Evolutionary conservation across 1,284 basidiomycete species (phyloP), one percentile per base, ranked within the genome.

Genomic region (Ganoderma resinaceum): DNA sequence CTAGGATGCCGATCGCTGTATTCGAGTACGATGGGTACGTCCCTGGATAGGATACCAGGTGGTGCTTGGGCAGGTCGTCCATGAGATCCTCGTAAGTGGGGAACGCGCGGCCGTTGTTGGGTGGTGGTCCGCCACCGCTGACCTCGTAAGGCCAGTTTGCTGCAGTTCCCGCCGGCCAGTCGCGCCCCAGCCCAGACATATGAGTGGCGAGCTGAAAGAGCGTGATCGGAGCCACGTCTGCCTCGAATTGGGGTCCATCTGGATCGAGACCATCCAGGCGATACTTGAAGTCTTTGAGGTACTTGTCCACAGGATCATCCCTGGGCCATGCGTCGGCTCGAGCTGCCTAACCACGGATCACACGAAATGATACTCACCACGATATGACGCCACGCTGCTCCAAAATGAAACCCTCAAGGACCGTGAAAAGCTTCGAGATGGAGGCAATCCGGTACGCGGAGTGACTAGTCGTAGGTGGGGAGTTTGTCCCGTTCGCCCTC

Each of bases 21-120:
- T 87, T 87, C 6, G 86, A 87, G 70, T 87, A 87, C 6, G 83
- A 77, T 0, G 85, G 85, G 68, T 80, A 85, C 2, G 77, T 75
- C 64, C 81, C 83, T 4, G 84, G 86, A 3, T 80, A 74, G 20
- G 81, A 78, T 31, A 83, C 76, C 18, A 84, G 82, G 4, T 77
- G 82, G 61, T 74, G 80, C 16, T 76, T 70, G 0, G 79, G 76
- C 16, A 86, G 74, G 0, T 80, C 77, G 35, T 80, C 71, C 46
- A 84, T 74, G 2, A 85, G 71, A 6, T 74, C 63, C 42, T 79
- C 74, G 43, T 75, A 77, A 18, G 73, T 72, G 26, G 76, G 76
- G 65, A 79, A 79, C 18, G 77, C 75, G 31, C 73, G 77, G 61
- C 75, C 76, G 61, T 80, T 81, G 42, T 70, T 73, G 6, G 67